Base-by-base conservation (phyloP, 148 eudicot species). In the Rheum nobile region DNA sequence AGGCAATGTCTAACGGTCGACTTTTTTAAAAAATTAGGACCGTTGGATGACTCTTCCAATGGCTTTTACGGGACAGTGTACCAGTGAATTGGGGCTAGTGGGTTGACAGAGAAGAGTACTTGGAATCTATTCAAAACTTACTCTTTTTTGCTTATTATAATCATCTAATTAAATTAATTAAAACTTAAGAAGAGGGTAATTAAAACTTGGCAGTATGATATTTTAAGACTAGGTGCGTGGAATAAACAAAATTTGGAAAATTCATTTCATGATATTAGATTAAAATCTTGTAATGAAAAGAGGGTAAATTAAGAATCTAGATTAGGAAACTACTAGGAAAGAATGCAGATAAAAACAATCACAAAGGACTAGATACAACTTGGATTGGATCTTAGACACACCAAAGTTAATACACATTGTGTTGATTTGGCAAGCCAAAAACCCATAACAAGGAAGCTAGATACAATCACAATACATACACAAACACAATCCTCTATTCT, bases 1-100 rank as follows among this genome's bases (percentile, higher is more conserved):
- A 32, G 6, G 22, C 21, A 2, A 65, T 6, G 11, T 43, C 73
- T 47, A 71, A 71, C 73, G 73, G 73, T 71, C 73, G 73, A 42
- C 6, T 71, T 71, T 71, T 71, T 47, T 26, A 0, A 47, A 71
- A 71, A n/a, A 22, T 7, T 39, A 4, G 7, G 31, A 41, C 35
- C 73, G 73, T 71, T 71, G 54, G 73, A 71, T 42, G 32, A 19
- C 29, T 28, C n/a, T 29, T 26, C 13, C 28, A 69, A 69, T 11
- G 46, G 46, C 63, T 26, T 22, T 43, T 41, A 47, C 54, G 43
- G 48, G 54, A n/a, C 26, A 32, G 22, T 65, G 70, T 12, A 59
- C 35, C 48, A 21, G 6, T 41, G 47, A 47, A 71, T 13, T 17
- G 4, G 70, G 70, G 70, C 32, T 65, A 65, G 70, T 65, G 70